phyloP scores from a whole-genome alignment of 768 basidiomycete species.

The Lentinula aciculospora region DNA sequence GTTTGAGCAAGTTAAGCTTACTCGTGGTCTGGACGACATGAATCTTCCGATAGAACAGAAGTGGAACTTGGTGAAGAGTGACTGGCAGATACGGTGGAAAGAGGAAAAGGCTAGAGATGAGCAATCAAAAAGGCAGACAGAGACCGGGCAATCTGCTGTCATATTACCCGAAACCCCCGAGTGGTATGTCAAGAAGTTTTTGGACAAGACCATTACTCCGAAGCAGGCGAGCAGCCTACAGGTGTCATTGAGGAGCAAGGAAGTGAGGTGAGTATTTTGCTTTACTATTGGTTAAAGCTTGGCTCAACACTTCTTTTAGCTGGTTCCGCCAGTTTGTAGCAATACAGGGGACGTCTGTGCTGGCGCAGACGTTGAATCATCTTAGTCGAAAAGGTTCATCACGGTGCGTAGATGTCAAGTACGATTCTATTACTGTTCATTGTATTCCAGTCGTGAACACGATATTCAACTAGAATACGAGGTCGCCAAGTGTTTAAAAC shows the following conservation, averaged over 20 bases:
- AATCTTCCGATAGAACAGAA: slow-evolving; percentile 75
- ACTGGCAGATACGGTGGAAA: slow-evolving; percentile 76
- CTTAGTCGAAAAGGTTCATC: slow-evolving; percentile 64
- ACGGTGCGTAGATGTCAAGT: slow-evolving; percentile 37
- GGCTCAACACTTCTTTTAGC: slow-evolving; percentile 29
- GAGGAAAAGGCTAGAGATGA: slow-evolving; percentile 64
- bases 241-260: slow-evolving; percentile 75
- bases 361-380: slow-evolving; percentile 72
- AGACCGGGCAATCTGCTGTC: slow-evolving; percentile 46
- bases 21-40: slow-evolving; percentile 58
- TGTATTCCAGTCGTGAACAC: slow-evolving; percentile 39
- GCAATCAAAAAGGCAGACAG: slow-evolving; percentile 53
- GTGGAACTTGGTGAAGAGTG: slow-evolving; percentile 85
- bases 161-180: slow-evolving; percentile 74
- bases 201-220: slow-evolving; percentile 78
- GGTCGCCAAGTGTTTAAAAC: slow-evolving; percentile 80
- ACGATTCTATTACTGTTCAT: slow-evolving; percentile 10
- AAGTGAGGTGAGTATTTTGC: slow-evolving; percentile 54
- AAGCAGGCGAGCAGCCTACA: slow-evolving; percentile 74
- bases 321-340: slow-evolving; percentile 78
- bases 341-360: slow-evolving; percentile 78
- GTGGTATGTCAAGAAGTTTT: slow-evolving; percentile 89
- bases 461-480: slow-evolving; percentile 82
- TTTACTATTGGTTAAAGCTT: neutral
- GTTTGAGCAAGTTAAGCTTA: slow-evolving; percentile 73